Evolutionary conservation across 139 green algal genomes (phyloP).

Genomic region (Coelastrella sp.): DNA sequence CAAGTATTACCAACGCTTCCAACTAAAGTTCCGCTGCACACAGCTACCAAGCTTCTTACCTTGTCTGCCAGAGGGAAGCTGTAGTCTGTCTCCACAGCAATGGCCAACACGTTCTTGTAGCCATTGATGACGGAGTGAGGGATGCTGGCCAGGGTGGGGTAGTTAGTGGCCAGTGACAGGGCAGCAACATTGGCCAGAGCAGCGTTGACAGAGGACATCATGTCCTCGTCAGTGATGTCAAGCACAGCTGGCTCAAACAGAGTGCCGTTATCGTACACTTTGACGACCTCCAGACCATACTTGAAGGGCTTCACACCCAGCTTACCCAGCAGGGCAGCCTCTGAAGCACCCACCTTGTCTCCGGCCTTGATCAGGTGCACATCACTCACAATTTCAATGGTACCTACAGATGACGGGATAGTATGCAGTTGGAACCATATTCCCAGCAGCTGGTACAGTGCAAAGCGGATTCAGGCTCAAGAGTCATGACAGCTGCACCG

Average conservation of each 20-base stretch:
- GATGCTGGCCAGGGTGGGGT: slow-evolving; percentile 91
- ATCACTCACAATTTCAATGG: slow-evolving; percentile 95
- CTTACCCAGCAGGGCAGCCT: slow-evolving; percentile 98
- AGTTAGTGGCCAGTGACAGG: slow-evolving; percentile 84
- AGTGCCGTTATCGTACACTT: slow-evolving; percentile 87
- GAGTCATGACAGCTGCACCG: too few relatives aligned
- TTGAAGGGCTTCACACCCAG: slow-evolving; percentile 98
- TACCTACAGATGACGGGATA: slow-evolving; percentile 59
- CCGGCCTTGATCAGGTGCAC: slow-evolving; percentile 90
- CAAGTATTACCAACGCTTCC: not conserved
- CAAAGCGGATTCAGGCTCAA: too few relatives aligned
- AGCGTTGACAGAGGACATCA: slow-evolving; percentile 71
- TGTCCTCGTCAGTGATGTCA: slow-evolving; percentile 95
- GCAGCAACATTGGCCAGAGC: slow-evolving; percentile 91
- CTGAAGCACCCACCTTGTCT: slow-evolving; percentile 91
- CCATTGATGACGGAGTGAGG: slow-evolving; percentile 96
- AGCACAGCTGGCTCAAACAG: slow-evolving; percentile 93
- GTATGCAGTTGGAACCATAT: too few relatives aligned
- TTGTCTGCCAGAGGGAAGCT: slow-evolving; percentile 94
- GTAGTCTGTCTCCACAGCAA: slow-evolving; percentile 95
- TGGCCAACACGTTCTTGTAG: slow-evolving; percentile 99
- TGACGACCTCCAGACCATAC: slow-evolving; percentile 91
- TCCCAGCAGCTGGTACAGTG: too few relatives aligned
- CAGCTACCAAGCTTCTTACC: slow-evolving; percentile 49
- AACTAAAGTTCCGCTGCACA: not conserved